Evolutionary conservation across 2,329 filamentous ascomycete genomes (phyloP), one percentile per base, ranked within the genome.

Genomic region (Elsinoe ampelina): DNA sequence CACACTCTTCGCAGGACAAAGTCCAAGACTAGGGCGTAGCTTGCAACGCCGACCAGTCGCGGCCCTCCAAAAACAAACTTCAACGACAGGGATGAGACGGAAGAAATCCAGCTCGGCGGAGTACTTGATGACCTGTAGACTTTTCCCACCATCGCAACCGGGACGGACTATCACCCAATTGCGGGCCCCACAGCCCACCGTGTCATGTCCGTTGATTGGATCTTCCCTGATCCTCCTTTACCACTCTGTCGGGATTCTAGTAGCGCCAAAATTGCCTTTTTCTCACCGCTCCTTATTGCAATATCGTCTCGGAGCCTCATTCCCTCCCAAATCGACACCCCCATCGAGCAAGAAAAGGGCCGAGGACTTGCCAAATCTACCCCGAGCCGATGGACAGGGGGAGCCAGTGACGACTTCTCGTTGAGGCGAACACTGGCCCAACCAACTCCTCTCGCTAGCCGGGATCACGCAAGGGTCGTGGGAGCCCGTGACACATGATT

Each of bases 11-110:
- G 34, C 48, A 52, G 32, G 48, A 52, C 48, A 52, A 17, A 52
- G 15, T 52, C 48, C 48, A 52, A 52, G 48, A 39, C 48, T 52
- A 52, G 48, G 48, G 48, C 34, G 48, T 52, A 36, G 34, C 48
- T 52, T 20, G 22, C 26, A 39, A 52, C 34, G 32, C 48, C 48
- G 35, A 52, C 48, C 48, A 52, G 48, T 52, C 32, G 48, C 22
- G 48, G 5, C 48, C 48, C 48, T 52, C 34, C 48, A 38, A 35
- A 22, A 52, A 38, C 19, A 35, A 38, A 26, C 26, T 34, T 50
- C 45, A 15, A 26, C 26, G 26, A 38, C 48, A 52, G 48, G 48
- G 48, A 52, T 52, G 30, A 52, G 48, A 52, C 48, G 48, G 34
- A 52, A 26, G 35, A 52, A 30, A 52, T 52, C 34, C 15, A 35